Evolutionary conservation across 2,329 filamentous ascomycete species (phyloP), one percentile per base, ranked within the genome.

Genomic region (Nemania sp.): DNA sequence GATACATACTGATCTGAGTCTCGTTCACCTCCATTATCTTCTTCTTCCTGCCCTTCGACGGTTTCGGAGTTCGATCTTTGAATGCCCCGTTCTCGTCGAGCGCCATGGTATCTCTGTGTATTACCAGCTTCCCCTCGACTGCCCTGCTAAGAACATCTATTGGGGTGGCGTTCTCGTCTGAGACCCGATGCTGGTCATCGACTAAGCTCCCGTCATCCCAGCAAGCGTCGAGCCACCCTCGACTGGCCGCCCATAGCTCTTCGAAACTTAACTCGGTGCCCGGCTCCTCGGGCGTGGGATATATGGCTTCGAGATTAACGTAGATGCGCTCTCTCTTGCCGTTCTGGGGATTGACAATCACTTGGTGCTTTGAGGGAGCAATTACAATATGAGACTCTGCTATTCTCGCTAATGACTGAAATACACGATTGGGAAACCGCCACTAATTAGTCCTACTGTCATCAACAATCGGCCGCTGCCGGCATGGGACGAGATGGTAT

Each of bases 371-470:
- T 37, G 83, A 83, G 79, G 90, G 84, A 79, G 89, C 77, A 83
- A 90, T 82, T 78, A 88, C 79, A 78, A 87, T 84, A 78, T 84
- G 84, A 64, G 80, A 79, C 74, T 81, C 79, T 78, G 86, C 80
- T 79, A 87, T 82, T 78, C 84, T 84, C 72, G 81, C 78, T 76
- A 81, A 72, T 76, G 80, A 84, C 85, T 88, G 81, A 80, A 75
- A 77, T 73, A 78, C 71, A 77, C 68, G 75, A 73, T 66, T 60
- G 72, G 69, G 72, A 70, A 68, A 70, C 65, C 68, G 72, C 75
- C 71, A 86, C 75, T 73, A 82, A 94, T 97, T 97, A 97, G 93
- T 97, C 92, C 93, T 97, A 86, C 85, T 82, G 84, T 87, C 83
- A 92, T 95, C 91, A 95, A 95, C 86, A 92, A 82, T 76, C 83